Conservation (phyloP, 225 moss, liverwort and hornwort genomes). For the Pleurozium schreberi region DNA sequence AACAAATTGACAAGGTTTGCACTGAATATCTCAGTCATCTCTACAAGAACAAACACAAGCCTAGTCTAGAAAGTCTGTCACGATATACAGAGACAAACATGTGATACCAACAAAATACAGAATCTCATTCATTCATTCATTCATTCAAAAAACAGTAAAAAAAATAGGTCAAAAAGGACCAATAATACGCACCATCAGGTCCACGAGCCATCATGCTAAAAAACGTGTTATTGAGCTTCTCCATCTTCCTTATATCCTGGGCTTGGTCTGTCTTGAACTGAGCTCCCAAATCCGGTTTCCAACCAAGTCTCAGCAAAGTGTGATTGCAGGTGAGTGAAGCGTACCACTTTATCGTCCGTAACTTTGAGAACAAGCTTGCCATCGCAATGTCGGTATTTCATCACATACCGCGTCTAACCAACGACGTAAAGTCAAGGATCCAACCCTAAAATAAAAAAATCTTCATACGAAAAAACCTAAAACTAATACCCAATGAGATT, state of each 20-base stretch:
- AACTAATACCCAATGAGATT: background rate
- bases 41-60: background rate
- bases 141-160: background rate
- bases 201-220: conserved; percentile 95
- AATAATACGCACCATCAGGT: conserved; percentile 57
- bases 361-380: conserved; percentile 91
- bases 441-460: background rate
- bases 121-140: background rate
- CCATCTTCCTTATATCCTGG: conserved; percentile 93
- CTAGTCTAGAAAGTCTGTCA: background rate
- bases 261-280: conserved; percentile 91
- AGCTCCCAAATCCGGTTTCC: background rate
- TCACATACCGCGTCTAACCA: conserved; percentile 60
- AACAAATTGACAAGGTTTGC: background rate
- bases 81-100: background rate
- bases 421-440: conserved; percentile 13
- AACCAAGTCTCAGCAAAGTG: background rate
- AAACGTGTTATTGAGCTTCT: conserved; percentile 85
- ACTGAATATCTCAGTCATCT: background rate
- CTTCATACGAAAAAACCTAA: background rate
- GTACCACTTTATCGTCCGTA: conserved; percentile 72
- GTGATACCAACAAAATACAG: background rate
- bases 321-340: background rate
- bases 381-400: conserved; percentile 92
- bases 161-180: background rate